These are phyloP conservation scores for Ceratocystis cacaofunesta DNA, from an alignment of 2,329 filamentous ascomycete genomes.

Conservation along the genomic window DNA sequence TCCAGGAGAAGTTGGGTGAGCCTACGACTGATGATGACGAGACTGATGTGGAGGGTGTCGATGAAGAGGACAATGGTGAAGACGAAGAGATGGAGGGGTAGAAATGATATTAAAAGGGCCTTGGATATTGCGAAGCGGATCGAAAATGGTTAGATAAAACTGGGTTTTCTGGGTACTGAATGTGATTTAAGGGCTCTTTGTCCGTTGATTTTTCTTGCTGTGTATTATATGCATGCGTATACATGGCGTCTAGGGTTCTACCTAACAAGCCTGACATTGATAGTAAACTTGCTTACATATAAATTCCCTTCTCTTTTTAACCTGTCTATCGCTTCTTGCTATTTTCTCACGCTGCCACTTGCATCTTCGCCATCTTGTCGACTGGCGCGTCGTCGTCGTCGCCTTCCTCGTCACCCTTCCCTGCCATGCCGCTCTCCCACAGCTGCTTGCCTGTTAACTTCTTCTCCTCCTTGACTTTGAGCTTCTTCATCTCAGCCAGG, in stretches of 20 bases:
- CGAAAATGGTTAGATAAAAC: conserved; percentile 11
- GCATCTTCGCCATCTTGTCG: conserved; percentile 51
- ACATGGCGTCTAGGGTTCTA: not conserved
- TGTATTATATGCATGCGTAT: not conserved
- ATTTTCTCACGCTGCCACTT: conserved; percentile 39
- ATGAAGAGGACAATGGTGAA: conserved; percentile 35
- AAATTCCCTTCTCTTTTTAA: not conserved
- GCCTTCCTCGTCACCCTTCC: conserved; percentile 51
- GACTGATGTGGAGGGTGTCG: conserved; percentile 37
- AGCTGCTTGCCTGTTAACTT: conserved; percentile 60
- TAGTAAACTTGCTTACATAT: conserved; percentile 2
- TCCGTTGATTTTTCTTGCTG: not conserved
- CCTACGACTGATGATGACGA: conserved; percentile 42
- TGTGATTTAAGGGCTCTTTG: conserved; percentile 1
- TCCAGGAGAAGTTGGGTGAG: conserved; percentile 49
- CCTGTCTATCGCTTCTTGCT: not conserved
- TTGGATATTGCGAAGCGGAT: not conserved
- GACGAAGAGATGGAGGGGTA: conserved; percentile 42
- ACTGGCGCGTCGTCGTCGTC: conserved; percentile 45
- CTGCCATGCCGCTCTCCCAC: conserved; percentile 60
- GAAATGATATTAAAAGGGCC: not conserved
- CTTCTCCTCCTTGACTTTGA: conserved; percentile 50
- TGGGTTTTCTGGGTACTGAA: not conserved
- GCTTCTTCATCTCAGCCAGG: conserved; percentile 68
- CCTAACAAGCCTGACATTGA: not conserved